phyloP scores from a whole-genome alignment of 306 rosid genomes.

The Prunus mume region DNA sequence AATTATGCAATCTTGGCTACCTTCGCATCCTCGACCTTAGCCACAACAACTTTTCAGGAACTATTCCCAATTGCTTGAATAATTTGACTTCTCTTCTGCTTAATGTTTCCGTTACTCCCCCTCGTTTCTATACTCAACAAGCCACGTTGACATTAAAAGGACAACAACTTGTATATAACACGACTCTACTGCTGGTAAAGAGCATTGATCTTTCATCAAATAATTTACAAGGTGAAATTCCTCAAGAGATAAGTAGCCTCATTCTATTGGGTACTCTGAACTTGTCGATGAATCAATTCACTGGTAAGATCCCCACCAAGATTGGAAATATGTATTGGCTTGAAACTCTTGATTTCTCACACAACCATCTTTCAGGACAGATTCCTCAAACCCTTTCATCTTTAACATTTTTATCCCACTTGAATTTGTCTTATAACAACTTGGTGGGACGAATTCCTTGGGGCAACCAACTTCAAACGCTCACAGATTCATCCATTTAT shows the following conservation, averaged over 20 bases:
- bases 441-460: constrained; percentile 9
- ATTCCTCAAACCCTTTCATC: neutral
- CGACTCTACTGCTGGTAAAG: neutral
- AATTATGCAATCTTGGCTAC: too few species aligned
- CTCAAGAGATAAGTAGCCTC: neutral
- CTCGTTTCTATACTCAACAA: neutral
- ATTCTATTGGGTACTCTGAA: neutral
- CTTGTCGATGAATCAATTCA: neutral
- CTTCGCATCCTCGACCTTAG: neutral
- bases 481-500: constrained; percentile 3
- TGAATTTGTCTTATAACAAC: constrained; percentile 17
- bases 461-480: neutral
- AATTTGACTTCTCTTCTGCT: neutral
- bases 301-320: neutral
- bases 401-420: neutral
- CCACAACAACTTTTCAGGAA: neutral
- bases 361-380: neutral
- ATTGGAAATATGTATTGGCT: neutral
- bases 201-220: neutral
- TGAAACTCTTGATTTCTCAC: neutral
- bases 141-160: neutral
- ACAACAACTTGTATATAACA: neutral
- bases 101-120: neutral
- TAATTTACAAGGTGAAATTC: neutral
- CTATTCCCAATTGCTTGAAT: neutral